A percentile compares a stretch with the other conserved stretches of the same genome.
These are phyloP conservation scores for Sordariomycetes sp. DNA, from an alignment of 2,329 filamentous ascomycete species.

Conservation along the genomic window DNA sequence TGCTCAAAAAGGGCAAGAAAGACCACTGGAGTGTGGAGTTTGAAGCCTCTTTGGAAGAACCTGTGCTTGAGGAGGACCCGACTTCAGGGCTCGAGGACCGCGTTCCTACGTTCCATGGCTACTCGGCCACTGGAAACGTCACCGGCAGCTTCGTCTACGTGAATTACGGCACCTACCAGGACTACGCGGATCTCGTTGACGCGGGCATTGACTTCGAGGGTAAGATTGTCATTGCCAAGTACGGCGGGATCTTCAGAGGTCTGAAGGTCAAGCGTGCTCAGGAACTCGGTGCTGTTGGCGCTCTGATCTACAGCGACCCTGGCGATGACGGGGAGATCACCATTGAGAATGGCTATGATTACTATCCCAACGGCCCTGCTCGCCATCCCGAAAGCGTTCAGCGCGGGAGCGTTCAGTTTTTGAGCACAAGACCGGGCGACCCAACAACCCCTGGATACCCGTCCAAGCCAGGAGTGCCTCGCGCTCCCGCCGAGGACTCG, in stretches of 20 bases:
- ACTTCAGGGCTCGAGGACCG: slow-evolving; percentile 64
- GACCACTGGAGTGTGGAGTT: slow-evolving; percentile 55
- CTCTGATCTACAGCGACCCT: slow-evolving; percentile 74
- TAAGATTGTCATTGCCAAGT: slow-evolving; percentile 74
- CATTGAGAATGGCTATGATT: slow-evolving; percentile 60
- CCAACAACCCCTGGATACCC: slow-evolving; percentile 92
- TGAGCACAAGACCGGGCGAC: slow-evolving; percentile 62
- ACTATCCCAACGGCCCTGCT: slow-evolving; percentile 75
- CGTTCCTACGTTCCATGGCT: slow-evolving; percentile 89
- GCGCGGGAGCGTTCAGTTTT: slow-evolving; percentile 74
- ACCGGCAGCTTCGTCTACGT: slow-evolving; percentile 81
- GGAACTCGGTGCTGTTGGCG: slow-evolving; percentile 77
- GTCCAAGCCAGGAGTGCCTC: slow-evolving; percentile 79
- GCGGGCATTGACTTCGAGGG: slow-evolving; percentile 65
- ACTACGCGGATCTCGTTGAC: slow-evolving; percentile 72
- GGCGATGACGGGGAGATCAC: slow-evolving; percentile 75
- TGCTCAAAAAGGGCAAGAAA: slow-evolving; percentile 43
- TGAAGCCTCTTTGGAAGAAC: slow-evolving; percentile 74
- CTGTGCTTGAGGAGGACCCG: slow-evolving; percentile 73
- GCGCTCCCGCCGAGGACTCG: slow-evolving; percentile 57
- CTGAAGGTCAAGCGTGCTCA: slow-evolving; percentile 78
- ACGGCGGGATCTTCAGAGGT: slow-evolving; percentile 69
- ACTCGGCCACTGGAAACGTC: slow-evolving; percentile 86
- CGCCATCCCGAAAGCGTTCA: slow-evolving; percentile 85
- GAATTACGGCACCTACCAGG: slow-evolving; percentile 81